These are phyloP conservation scores for Bimuria novae-zelandiae DNA, from an alignment of 2,329 filamentous ascomycete species.

Conservation along the genomic window DNA sequence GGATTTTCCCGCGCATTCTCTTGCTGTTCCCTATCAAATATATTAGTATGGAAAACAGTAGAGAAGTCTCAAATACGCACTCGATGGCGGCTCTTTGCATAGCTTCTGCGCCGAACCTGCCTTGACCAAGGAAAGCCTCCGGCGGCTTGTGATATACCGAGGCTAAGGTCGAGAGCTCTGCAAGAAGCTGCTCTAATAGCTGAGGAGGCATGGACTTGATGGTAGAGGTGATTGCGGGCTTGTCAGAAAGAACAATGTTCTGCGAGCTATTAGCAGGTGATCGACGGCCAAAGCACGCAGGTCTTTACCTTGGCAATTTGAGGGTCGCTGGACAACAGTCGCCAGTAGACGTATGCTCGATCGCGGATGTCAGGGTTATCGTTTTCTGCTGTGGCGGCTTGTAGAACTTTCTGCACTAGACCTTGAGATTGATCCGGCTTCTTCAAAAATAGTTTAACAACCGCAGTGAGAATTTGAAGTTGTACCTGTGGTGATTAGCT, in stretches of 20 bases:
- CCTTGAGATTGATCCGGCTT: slow-evolving; percentile 90
- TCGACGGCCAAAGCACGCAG: no score
- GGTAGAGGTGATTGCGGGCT: slow-evolving; percentile 91
- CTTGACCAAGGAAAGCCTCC: slow-evolving; percentile 96
- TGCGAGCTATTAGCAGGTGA: slow-evolving; percentile 33
- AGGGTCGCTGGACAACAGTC: slow-evolving; percentile 87
- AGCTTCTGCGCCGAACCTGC: slow-evolving; percentile 88
- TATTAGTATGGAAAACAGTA: slow-evolving; percentile 18
- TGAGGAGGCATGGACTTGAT: slow-evolving; percentile 85
- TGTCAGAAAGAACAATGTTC: slow-evolving; percentile 90
- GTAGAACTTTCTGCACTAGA: slow-evolving; percentile 91
- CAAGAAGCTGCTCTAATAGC: slow-evolving; percentile 86
- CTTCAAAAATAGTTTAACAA: slow-evolving; percentile 97
- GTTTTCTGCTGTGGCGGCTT: slow-evolving; percentile 89
- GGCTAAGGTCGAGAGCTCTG: slow-evolving; percentile 89
- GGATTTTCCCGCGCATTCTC: slow-evolving; percentile 93
- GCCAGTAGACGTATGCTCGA: slow-evolving; percentile 97
- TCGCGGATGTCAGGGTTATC: slow-evolving; percentile 98
- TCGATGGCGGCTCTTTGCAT: slow-evolving; percentile 96
- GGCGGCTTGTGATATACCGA: slow-evolving; percentile 99
- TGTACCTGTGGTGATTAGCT: slow-evolving; percentile 71
- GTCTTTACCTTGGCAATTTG: slow-evolving; percentile 77
- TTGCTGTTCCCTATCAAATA: slow-evolving; percentile 71
- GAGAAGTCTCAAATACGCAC: slow-evolving; percentile 43
- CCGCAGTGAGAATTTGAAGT: slow-evolving; percentile 93